phyloP scores from a whole-genome alignment of 2,329 filamentous ascomycete genomes.

The Trichoderma semiorbis region DNA sequence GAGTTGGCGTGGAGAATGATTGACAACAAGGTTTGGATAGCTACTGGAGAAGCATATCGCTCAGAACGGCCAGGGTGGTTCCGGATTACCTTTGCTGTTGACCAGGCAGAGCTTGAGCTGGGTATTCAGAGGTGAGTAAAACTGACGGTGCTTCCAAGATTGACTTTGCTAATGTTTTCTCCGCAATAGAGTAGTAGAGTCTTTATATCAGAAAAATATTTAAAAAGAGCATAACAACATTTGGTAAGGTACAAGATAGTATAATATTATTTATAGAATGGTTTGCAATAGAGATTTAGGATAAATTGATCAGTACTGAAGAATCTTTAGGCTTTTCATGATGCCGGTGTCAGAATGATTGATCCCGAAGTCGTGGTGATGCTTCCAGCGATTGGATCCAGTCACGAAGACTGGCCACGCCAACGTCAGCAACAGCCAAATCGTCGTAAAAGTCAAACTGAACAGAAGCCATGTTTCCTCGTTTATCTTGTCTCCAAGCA shows the following conservation, averaged over 20 bases:
- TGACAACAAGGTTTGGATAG: neutral
- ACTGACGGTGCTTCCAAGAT: neutral
- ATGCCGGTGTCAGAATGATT: no score
- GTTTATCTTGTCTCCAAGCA: neutral
- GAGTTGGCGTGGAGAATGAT: neutral
- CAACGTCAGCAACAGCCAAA: neutral
- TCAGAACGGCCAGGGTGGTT: neutral
- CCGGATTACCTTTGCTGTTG: neutral
- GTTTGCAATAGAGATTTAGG: fast-evolving
- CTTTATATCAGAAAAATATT: neutral
- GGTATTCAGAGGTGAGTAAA: neutral
- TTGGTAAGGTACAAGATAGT: fast-evolving
- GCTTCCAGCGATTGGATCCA: neutral
- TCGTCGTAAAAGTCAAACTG: neutral
- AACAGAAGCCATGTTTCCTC: neutral
- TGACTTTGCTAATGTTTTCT: neutral
- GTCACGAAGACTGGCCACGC: neutral
- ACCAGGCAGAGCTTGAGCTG: neutral
- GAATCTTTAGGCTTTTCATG: fast-evolving
- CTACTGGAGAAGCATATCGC: neutral
- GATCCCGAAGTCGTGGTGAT: fast-evolving
- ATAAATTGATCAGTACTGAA: fast-evolving
- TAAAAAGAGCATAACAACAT: neutral
- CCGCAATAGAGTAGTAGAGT: neutral
- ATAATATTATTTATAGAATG: neutral